Base-by-base conservation (phyloP, 805 yeast species). In the Millerago galiae region DNA sequence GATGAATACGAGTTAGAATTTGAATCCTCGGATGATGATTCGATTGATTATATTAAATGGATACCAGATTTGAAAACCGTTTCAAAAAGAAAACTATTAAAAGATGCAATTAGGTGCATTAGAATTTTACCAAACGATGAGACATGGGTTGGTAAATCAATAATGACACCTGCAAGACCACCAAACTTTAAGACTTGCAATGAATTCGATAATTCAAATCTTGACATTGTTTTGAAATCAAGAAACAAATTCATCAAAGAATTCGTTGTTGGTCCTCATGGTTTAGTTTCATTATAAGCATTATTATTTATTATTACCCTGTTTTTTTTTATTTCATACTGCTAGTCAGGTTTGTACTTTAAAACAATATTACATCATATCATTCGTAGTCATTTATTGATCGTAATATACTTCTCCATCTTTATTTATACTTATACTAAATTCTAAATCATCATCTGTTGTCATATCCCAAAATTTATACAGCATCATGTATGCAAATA, bases 391-490 rank as follows among this genome's bases (percentile, higher is more conserved):
- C 24, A 21, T 21, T 14, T 15, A 42, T n/a, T 45, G 38, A 3
- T 48, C 54, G 35, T 48, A 56, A 18, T 43, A 36, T 9, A 63
- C 56, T 18, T 60, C 65, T 34, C 67, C 69, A 15, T 64, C 68
- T 47, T 70, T 76, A 45, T 67, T 67, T 31, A 69, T 68, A 45
- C 78, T 72, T 40, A 87, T 93, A 38, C 88, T 78, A 62, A 91
- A 93, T 65, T 91, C 99, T 53, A 91, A 78, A 61, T 93, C 98
- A 56, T 91, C 98, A 44, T 81, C 79, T 11, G 98, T 93, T 40
- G 91, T 82, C 75, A 90, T 88, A 57, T 90, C 97, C 96, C 98
- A 91, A 53, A 80, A 87, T 65, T 93, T 90, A 70, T 89, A 91
- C 40, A 91, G 71, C 98, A 93, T 91, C 95, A 93, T 89, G 42